These are phyloP conservation scores for Trichoderma sp. DNA, from an alignment of 2,329 filamentous ascomycete genomes.

Conservation along the genomic window DNA sequence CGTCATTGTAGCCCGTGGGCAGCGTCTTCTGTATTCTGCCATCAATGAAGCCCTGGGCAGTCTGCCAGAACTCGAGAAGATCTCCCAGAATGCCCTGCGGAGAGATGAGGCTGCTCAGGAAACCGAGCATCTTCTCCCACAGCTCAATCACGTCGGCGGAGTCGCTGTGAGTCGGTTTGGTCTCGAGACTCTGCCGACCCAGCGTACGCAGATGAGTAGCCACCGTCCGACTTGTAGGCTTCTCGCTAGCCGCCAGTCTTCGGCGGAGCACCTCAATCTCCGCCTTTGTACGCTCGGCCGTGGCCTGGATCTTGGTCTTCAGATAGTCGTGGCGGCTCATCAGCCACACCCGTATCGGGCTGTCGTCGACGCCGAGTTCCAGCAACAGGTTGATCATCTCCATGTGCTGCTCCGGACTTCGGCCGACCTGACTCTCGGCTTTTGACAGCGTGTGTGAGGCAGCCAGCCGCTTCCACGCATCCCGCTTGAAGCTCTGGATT, in stretches of 20 bases:
- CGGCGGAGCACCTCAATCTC: slow-evolving; percentile 91
- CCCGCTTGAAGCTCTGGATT: slow-evolving; percentile 82
- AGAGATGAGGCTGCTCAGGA: slow-evolving; percentile 74
- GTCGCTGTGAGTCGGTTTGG: slow-evolving; percentile 69
- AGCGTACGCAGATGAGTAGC: slow-evolving; percentile 77
- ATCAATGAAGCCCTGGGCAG: slow-evolving; percentile 83
- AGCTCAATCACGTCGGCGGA: slow-evolving; percentile 79
- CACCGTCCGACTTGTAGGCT: slow-evolving; percentile 67
- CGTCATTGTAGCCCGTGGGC: slow-evolving; percentile 78
- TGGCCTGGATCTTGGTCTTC: slow-evolving; percentile 78
- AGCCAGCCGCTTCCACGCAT: slow-evolving; percentile 81
- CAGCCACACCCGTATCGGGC: slow-evolving; percentile 96
- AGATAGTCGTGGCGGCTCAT: slow-evolving; percentile 86
- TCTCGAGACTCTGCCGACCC: slow-evolving; percentile 65
- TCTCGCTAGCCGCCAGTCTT: slow-evolving; percentile 72
- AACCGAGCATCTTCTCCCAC: slow-evolving; percentile 85
- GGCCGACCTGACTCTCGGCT: slow-evolving; percentile 50
- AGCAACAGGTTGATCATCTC: slow-evolving; percentile 85
- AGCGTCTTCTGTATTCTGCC: slow-evolving; percentile 79
- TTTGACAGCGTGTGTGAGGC: slow-evolving; percentile 63
- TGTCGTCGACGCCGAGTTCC: slow-evolving; percentile 93
- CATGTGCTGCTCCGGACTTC: slow-evolving; percentile 81
- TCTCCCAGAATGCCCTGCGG: slow-evolving; percentile 82
- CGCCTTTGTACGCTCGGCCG: slow-evolving; percentile 82
- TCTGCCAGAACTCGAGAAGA: slow-evolving; percentile 92